Conservation (phyloP, 75 land plant genomes). For the Sequoia sempervirens region DNA sequence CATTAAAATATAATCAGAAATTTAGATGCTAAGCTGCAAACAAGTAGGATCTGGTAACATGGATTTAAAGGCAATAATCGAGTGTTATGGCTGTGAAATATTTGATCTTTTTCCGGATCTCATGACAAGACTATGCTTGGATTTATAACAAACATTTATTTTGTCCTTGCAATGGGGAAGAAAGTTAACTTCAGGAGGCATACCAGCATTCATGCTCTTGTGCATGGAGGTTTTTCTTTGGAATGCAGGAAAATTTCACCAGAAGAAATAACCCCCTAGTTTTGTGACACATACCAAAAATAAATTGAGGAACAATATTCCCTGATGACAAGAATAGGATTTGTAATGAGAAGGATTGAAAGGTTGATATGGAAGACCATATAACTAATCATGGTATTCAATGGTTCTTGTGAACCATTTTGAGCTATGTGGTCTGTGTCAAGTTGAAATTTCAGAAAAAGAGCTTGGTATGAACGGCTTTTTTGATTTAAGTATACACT, state of each 20-base stretch:
- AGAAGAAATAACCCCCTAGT: neutral
- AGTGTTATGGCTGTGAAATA: neutral
- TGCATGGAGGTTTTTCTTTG: neutral
- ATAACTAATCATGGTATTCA: neutral
- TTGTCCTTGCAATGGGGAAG: neutral
- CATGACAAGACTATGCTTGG: neutral
- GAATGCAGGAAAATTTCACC: neutral
- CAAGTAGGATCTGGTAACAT: neutral
- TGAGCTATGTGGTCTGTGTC: neutral
- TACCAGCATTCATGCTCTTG: neutral
- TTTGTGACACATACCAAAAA: neutral
- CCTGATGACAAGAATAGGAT: neutral
- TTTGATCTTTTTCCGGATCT: neutral
- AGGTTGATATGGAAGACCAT: neutral
- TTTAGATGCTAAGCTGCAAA: neutral
- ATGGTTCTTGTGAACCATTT: neutral
- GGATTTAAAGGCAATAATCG: neutral
- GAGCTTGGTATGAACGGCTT: neutral
- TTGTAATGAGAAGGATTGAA: neutral
- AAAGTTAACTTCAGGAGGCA: neutral
- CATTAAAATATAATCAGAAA: neutral
- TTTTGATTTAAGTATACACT: neutral
- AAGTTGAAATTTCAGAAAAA: neutral
- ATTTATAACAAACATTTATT: neutral
- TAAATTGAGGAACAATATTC: neutral